These are phyloP conservation scores for Entomortierella lignicola DNA, from an alignment of 192 early-diverging fungal genomes.

Conservation along the genomic window DNA sequence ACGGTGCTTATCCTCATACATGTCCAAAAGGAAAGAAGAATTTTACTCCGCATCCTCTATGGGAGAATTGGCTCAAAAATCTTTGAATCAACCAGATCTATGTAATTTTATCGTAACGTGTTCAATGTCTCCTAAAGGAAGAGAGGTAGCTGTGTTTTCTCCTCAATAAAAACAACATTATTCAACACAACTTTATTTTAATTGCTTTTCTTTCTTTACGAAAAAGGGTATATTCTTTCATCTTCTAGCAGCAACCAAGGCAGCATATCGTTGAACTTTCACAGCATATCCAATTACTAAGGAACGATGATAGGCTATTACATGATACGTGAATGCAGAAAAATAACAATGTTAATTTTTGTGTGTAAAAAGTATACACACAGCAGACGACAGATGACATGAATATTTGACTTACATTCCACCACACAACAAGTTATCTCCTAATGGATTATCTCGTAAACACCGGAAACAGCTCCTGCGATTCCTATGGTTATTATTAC, in stretches of 20 bases:
- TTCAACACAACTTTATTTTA: too few relatives aligned
- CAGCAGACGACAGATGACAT: neutral
- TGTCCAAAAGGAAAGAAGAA: too few relatives aligned
- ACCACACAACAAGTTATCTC: constrained; percentile 35
- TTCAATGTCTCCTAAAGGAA: too few relatives aligned
- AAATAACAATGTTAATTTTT: neutral
- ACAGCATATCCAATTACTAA: constrained; percentile 29
- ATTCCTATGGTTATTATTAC: neutral
- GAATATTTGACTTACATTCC: neutral
- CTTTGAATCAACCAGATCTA: too few relatives aligned
- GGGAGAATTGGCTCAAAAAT: too few relatives aligned
- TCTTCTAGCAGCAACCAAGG: constrained; percentile 10
- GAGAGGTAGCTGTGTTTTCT: too few relatives aligned
- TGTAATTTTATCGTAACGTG: too few relatives aligned
- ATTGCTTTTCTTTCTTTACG: neutral
- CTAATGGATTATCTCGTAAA: neutral
- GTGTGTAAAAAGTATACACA: too few relatives aligned
- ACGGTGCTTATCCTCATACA: too few relatives aligned
- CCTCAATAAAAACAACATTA: too few relatives aligned
- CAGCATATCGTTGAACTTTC: constrained; percentile 32
- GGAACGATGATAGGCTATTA: constrained; percentile 10
- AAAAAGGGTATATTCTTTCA: neutral
- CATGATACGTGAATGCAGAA: constrained; percentile 3
- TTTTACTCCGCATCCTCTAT: too few relatives aligned
- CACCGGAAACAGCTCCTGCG: neutral